phyloP scores from a whole-genome alignment of 176 grass and related monocot species.

The Poa pratensis region DNA sequence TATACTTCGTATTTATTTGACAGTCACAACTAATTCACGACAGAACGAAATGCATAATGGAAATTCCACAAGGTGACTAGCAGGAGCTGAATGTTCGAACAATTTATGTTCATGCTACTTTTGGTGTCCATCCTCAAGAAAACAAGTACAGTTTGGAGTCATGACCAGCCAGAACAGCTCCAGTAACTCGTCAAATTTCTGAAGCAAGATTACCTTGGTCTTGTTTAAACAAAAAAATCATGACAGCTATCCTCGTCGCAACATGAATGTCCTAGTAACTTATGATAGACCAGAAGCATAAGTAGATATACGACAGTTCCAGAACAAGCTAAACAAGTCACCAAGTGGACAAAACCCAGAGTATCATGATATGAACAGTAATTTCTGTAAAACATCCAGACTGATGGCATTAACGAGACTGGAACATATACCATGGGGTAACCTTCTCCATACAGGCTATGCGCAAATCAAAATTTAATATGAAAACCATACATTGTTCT shows the following conservation, averaged over 20 bases:
- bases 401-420: background rate
- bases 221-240: background rate
- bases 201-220: background rate
- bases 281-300: background rate
- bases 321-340: background rate
- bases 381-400: background rate
- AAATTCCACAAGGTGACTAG: background rate
- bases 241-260: background rate
- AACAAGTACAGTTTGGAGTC: background rate
- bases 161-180: background rate
- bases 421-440: background rate
- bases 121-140: background rate
- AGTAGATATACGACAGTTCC: background rate
- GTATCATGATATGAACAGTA: background rate
- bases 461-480: background rate
- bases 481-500: background rate
- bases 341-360: background rate
- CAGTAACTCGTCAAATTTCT: constrained; percentile 4
- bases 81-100: background rate
- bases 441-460: background rate
- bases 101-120: background rate
- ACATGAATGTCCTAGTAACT: background rate
- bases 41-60: background rate
- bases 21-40: background rate
- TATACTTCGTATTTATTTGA: background rate